Base-by-base conservation (phyloP, 2,329 filamentous ascomycete species). In the Apiospora arundinis region DNA sequence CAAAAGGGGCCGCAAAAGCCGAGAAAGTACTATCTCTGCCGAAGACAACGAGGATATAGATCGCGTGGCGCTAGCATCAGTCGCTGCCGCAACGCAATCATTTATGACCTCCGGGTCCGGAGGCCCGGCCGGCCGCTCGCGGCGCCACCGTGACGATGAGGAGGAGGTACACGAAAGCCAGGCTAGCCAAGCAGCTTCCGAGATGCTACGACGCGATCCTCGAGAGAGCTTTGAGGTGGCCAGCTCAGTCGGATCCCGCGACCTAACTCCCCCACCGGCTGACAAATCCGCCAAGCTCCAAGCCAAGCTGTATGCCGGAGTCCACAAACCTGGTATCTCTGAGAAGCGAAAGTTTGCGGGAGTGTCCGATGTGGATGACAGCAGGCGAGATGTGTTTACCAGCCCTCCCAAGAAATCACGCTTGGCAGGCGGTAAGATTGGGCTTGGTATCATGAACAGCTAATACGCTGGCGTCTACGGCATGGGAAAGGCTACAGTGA, bases 1-100 rank as follows among this genome's bases (percentile, higher is more conserved):
- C 46, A 70, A 71, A 49, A 84, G 84, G 67, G 86, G 89, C 48
- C 89, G 89, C 69, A 90, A 91, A 81, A 95, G 94, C 80, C 90
- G 93, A 72, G 94, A 97, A 80, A 95, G 93, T 83, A 97, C 94
- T 1, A 95, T 96, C 67, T 96, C 94, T 0, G 92, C 89, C 25
- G 87, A 87, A 60, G 88, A 91, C 71, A 88, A 87, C 68, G 89
- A 87, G 75, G 88, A 90, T 76, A 82, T 90, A 32, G 87, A 86
- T 0, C 84, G 88, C 5, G 86, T 88, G 72, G 87, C 87, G 0
- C 76, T 90, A 18, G 83, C 87, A 73, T 86, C 85, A 0, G 86
- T 89, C 14, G 88, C 86, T 69, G 91, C 82, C 21, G 82, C 81
- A 16, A 82, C 82, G 6, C 80, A 80, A 75, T 77, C 81, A 5